Base-by-base conservation (phyloP, 352 stramenopile species). In the Saprolegnia diclina region DNA sequence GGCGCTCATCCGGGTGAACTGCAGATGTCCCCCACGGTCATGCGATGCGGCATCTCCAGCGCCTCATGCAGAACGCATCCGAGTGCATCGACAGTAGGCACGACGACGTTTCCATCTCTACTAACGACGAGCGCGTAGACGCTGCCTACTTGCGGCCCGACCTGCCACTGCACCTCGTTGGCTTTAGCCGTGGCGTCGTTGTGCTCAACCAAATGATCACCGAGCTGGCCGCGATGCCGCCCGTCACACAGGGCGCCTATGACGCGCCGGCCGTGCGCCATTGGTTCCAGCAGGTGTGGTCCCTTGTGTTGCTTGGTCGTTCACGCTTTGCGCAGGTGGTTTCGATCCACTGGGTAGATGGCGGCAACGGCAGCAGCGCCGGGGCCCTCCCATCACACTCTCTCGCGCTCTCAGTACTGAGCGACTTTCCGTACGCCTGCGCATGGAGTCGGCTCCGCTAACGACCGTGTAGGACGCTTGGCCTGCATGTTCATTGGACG, bases 171-270 rank as follows among this genome's bases (percentile, higher is more conserved):
- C 79, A 89, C 57, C 71, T 90, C 7, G 56, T 89, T 14, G 82
- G 82, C 4, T 90, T 90, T 55, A 90, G 82, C 74, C 88, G 88
- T 65, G 82, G 82, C 4, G 80, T 78, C 19, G 73, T 82, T 29
- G 82, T 90, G 29, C 65, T 90, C 21, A 90, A 89, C 56, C 82
- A 90, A 63, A 70, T 90, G n/a, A 75, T 85, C 42, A 85, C 82
- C 5, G 82, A 90, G 55, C 71, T 88, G 6, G 80, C 79, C 0
- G 14, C 72, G 79, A 48, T 81, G 80, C 42, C 79, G 79, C 48
- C 73, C 74, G 7, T 64, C 56, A 45, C 76, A 79, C 64, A n/a
- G n/a, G n/a, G 77, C 37, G 18, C 11, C 26, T 16, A 66, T 13
- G 26, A 57, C 24, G 56, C 32, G 26, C 5, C 7, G 19, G 64